Conservation (phyloP, 768 basidiomycete species). For the Tulasnella calospora region DNA sequence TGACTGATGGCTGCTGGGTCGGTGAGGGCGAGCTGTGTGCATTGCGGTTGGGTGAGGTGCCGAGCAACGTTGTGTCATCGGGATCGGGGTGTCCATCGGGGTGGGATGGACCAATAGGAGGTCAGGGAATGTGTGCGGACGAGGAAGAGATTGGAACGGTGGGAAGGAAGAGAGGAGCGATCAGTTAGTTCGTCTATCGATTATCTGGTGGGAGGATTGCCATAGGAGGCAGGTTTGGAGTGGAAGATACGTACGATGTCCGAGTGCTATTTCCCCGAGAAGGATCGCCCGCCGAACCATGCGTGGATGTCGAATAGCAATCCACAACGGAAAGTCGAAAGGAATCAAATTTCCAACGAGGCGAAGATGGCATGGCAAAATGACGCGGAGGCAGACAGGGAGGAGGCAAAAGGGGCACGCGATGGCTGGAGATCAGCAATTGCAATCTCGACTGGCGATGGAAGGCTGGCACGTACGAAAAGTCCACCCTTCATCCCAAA, state of each 20-base stretch:
- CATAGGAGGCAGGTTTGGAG: not conserved
- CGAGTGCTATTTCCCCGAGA: no score
- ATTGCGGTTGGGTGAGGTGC: not conserved
- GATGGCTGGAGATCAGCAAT: not conserved
- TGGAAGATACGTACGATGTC: not conserved
- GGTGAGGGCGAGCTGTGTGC: constrained; percentile 29
- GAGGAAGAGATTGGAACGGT: no score
- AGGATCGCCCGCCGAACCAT: no score
- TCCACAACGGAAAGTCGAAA: no score
- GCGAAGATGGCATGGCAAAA: not conserved
- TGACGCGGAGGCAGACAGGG: not conserved
- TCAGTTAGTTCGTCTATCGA: not conserved
- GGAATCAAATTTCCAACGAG: no score
- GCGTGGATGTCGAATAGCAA: no score
- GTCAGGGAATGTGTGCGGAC: not conserved
- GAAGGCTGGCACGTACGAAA: not conserved
- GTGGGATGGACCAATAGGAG: not conserved
- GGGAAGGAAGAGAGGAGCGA: no score
- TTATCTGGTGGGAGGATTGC: not conserved
- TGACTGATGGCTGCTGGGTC: constrained; percentile 32
- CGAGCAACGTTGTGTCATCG: no score
- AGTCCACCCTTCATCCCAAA: constrained; percentile 23
- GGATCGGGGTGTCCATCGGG: not conserved
- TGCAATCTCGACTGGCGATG: constrained; percentile 13
- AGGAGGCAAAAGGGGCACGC: not conserved